Base-by-base conservation (phyloP, 805 yeast genomes). In the Yarrowia yakushimensis region DNA sequence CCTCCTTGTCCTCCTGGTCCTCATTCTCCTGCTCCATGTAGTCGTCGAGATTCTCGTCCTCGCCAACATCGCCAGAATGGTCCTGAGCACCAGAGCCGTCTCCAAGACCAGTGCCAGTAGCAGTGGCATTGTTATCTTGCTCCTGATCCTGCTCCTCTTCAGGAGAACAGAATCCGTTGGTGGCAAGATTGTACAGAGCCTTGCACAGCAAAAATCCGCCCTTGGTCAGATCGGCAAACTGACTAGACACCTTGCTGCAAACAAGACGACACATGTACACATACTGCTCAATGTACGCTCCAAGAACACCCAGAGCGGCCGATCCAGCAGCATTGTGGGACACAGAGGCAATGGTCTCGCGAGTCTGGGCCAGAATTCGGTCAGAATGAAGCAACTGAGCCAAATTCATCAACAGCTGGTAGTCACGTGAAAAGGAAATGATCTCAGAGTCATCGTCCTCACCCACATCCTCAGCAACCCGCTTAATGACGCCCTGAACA, bases 91-190 rank as follows among this genome's bases (percentile, higher is more conserved):
- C 98, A 62, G 82, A 85, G 23, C 98, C 99, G 69, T 93, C 94
- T 34, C 99, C 99, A 20, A 89, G 76, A 8, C 96, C 96, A 8
- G 96, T 89, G 48, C 97, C 98, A 45, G 89, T 94, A 42, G 87
- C 87, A 64, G 86, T 72, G 60, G 87, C 81, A 52, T 81, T 81
- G 54, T 82, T 79, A 17, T 82, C 82, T 65, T 83, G 84, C 63
- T 85, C 83, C 62, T 85, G 87, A 15, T 81, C 80, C 7, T 77
- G 71, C 6, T 88, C 87, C 18, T 90, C 85, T 69, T 88, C 88
- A 12, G 99, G 99, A 1, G 96, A 83, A 71, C 99, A 94, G 81
- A 91, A 92, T 0, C 99, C 99, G 62, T 86, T 82, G 13, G 82
- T 82, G 0, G 96, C 83, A 28, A 94, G 74, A 8, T 80, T 80